Conservation (phyloP, 768 basidiomycete genomes). For the Hebeloma cylindrosporum region DNA sequence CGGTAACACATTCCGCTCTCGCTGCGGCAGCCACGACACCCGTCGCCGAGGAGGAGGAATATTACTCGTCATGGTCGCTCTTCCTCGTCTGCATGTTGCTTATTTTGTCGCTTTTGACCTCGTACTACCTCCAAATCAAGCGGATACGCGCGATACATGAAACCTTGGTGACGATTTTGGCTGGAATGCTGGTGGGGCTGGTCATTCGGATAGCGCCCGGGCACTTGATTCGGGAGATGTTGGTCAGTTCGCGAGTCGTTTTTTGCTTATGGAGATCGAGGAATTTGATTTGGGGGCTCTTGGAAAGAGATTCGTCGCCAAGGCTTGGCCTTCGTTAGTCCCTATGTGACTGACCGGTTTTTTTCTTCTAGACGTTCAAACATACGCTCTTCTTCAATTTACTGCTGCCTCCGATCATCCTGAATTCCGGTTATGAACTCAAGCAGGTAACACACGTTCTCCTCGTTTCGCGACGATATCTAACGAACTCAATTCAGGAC, state of each 20-base stretch:
- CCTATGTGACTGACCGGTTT: conserved; percentile 2
- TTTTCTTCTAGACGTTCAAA: conserved; percentile 74
- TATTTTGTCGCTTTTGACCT: conserved; percentile 91
- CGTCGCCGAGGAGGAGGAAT: conserved; percentile 76
- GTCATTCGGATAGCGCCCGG: conserved; percentile 89
- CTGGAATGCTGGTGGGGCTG: conserved; percentile 94
- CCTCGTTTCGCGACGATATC: not conserved
- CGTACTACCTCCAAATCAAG: conserved; percentile 97
- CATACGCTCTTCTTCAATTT: conserved; percentile 98
- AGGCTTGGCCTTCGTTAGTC: not conserved
- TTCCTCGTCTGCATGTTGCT: conserved; percentile 91
- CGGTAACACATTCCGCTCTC: conserved; percentile 34
- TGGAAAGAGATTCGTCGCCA: not conserved
- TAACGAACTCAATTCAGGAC: conserved; percentile 53
- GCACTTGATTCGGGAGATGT: conserved; percentile 94
- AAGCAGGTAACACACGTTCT: conserved; percentile 71
- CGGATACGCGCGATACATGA: conserved; percentile 95
- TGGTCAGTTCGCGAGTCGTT: conserved; percentile 57
- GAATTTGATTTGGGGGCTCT: not conserved
- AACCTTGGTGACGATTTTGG: conserved; percentile 92
- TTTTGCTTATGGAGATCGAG: not conserved
- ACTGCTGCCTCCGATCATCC: conserved; percentile 95
- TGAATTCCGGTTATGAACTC: conserved; percentile 97
- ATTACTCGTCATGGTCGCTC: conserved; percentile 92
- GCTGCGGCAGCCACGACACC: conserved; percentile 30